These are phyloP conservation scores for Hyphopichia homilentoma DNA, from an alignment of 805 yeast species.

Conservation along the genomic window DNA sequence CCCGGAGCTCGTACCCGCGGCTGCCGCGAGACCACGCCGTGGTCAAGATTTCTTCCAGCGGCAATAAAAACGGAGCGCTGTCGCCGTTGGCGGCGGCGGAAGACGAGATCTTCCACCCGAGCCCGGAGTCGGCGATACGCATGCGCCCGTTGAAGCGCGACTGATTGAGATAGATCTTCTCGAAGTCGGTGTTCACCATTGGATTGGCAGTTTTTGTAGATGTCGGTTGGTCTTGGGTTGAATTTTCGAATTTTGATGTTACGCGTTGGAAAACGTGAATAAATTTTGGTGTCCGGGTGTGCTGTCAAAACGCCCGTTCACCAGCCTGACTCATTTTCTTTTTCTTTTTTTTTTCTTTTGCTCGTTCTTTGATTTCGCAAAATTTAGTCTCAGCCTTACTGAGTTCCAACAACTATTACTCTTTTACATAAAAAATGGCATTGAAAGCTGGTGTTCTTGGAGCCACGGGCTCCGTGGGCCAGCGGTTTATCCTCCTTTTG, in stretches of 20 bases:
- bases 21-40: conserved; percentile 92
- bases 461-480: conserved; percentile 98
- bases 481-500: conserved; percentile 82
- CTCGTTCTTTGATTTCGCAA: too few species aligned
- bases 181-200: conserved; percentile 71
- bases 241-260: background rate
- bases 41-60: conserved; percentile 78
- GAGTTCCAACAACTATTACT: too few species aligned
- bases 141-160: conserved; percentile 81
- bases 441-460: conserved; percentile 88
- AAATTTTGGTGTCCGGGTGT: too few species aligned
- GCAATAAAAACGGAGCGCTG: conserved; percentile 72
- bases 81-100: conserved; percentile 39
- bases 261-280: too few species aligned
- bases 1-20: conserved; percentile 83
- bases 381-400: background rate
- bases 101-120: conserved; percentile 87
- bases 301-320: too few species aligned
- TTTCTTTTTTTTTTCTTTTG: too few species aligned
- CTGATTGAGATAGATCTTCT: conserved; percentile 84
- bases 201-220: too few species aligned
- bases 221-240: too few species aligned
- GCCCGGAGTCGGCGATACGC: conserved; percentile 94
- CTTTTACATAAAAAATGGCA: conserved; percentile 12
- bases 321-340: too few species aligned